phyloP scores from a whole-genome alignment of 495 filamentous ascomycete species.

The Aspergillus leporis region DNA sequence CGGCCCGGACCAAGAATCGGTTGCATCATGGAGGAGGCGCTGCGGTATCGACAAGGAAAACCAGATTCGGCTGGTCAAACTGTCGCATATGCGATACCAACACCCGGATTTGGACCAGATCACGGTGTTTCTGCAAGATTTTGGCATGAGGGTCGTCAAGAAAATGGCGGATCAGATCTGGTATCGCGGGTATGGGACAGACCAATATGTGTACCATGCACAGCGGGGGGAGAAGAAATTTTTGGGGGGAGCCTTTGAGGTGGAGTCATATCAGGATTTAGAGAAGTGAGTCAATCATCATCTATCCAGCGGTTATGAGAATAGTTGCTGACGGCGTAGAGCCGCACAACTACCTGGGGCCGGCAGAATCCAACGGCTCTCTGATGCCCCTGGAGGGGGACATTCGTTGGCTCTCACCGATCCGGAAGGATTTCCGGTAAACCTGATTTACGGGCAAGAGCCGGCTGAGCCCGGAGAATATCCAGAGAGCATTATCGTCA shows the following conservation, averaged over 20 bases:
- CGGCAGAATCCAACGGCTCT: slow-evolving; percentile 14
- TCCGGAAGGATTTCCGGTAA: slow-evolving; percentile 30
- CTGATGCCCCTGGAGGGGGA: slow-evolving; percentile 28
- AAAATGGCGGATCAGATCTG: slow-evolving; percentile 50
- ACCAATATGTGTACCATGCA: slow-evolving; percentile 56
- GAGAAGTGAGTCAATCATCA: slow-evolving; percentile 22
- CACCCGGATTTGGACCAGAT: slow-evolving; percentile 48
- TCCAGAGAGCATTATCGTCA: slow-evolving; percentile 19
- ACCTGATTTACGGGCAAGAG: slow-evolving; percentile 31
- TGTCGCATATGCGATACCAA: slow-evolving; percentile 53
- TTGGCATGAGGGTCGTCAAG: slow-evolving; percentile 52
- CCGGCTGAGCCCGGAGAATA: slow-evolving; percentile 2
- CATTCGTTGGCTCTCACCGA: slow-evolving; percentile 27
- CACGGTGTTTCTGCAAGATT: slow-evolving; percentile 49
- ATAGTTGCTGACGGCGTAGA: neutral
- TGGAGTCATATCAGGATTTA: slow-evolving; percentile 57
- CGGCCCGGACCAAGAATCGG: neutral
- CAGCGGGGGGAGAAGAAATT: slow-evolving; percentile 50
- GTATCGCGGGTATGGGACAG: slow-evolving; percentile 58
- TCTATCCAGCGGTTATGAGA: neutral
- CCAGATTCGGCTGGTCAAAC: slow-evolving; percentile 42
- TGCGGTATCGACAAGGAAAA: slow-evolving; percentile 31
- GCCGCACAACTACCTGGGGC: slow-evolving; percentile 12
- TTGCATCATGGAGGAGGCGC: neutral
- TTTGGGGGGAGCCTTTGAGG: slow-evolving; percentile 53